Base-by-base conservation (phyloP, 2,329 filamentous ascomycete species). In the Aspergillus proliferans region DNA sequence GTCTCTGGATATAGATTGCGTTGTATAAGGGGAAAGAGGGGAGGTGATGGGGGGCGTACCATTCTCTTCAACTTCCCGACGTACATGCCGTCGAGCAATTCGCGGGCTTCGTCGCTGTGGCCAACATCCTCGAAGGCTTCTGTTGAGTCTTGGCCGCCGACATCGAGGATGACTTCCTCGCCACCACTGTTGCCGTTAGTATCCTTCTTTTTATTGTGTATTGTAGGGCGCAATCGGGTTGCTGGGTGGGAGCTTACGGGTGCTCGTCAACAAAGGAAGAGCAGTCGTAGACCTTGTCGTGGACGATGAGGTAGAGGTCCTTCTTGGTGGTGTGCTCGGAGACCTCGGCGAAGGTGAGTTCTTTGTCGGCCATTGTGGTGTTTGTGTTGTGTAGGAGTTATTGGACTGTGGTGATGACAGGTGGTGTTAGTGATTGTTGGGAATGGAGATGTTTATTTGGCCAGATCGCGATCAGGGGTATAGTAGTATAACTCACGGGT, bases 91-190 rank as follows among this genome's bases (percentile, higher is more conserved):
- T 86, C 84, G 50, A 98, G 84, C 59, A 95, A 92, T 78, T 97
- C 92, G 59, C 93, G 86, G 59, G 93, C 93, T 80, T 98, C 93
- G 73, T 98, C 93, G 65, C 88, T 94, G 86, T 98, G 93, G 68
- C 93, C 93, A 66, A 98, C 93, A 74, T 98, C 93, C 78, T 98
- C 93, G 70, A 98, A 98, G 54, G 93, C 92, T 76, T 97, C 93
- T 63, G 92, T 95, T 65, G 88, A 87, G 73, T 98, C 93, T 76
- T 95, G 91, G 61, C 93, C 93, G 66, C 80, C 93, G 57, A 97
- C 91, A 62, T 98, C 93, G 61, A 98, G 86, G 56, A 98, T 78
- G 62, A 98, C 93, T 78, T 98, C 93, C 77, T 98, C 93, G 76
- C 93, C 93, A 78, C 93, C 93, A 64, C 93, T 97, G 67, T 57